phyloP scores from a whole-genome alignment of 345 rosid species.

The Crucihimalaya himalaica region DNA sequence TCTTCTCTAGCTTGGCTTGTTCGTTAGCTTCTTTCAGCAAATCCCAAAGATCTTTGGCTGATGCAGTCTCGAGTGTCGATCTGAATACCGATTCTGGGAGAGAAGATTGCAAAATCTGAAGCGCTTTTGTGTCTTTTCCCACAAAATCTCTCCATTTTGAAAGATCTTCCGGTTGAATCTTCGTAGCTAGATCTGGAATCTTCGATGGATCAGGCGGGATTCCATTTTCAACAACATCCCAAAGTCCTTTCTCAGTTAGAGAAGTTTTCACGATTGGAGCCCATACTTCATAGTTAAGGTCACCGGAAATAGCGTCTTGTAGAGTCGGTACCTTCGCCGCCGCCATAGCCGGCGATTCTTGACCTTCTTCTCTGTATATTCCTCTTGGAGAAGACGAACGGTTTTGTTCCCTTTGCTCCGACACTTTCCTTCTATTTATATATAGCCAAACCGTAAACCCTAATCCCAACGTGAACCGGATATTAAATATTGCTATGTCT shows the following conservation, averaged over 20 bases:
- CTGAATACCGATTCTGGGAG: not conserved
- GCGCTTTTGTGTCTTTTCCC: conserved; percentile 23
- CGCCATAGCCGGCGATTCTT: not conserved
- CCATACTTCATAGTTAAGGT: not conserved
- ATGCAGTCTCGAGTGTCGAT: not conserved
- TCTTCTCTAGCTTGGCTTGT: too few species aligned
- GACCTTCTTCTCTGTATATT: not conserved
- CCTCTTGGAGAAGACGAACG: not conserved
- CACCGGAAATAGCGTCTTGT: not conserved
- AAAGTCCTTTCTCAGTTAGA: conserved; percentile 4
- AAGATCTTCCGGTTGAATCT: not conserved
- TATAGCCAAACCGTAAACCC: not conserved
- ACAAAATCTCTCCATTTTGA: conserved; percentile 15
- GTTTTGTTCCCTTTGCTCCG: too few species aligned
- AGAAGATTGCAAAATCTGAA: conserved; percentile 17
- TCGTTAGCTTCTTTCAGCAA: not conserved
- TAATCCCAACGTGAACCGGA: not conserved
- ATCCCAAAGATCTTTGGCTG: not conserved
- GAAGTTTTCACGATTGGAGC: not conserved
- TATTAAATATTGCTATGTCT: not conserved
- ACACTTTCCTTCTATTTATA: not conserved
- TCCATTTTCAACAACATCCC: conserved; percentile 23
- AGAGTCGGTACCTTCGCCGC: not conserved
- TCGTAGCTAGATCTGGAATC: conserved; percentile 7
- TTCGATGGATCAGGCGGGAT: conserved; percentile 13